Evolutionary conservation across 495 filamentous ascomycete genomes (phyloP).

Genomic region (Penicillium cinerascens): DNA sequence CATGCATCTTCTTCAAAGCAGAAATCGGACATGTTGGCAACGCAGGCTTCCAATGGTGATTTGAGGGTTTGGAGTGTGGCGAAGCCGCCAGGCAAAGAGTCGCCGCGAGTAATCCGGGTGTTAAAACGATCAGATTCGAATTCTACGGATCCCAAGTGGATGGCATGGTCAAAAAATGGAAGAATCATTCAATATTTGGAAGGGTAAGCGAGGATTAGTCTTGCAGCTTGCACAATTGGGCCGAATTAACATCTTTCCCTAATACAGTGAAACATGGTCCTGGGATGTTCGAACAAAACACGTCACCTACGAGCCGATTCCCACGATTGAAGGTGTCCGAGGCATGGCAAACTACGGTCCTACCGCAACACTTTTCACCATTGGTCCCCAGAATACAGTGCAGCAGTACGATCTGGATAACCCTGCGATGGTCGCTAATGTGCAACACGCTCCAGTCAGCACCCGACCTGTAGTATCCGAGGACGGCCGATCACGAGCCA

Average conservation of each 20-base stretch:
- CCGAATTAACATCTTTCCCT: neutral
- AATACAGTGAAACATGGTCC: constrained; percentile 73
- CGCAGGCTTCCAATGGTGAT: constrained; percentile 88
- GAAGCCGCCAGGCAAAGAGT: constrained; percentile 70
- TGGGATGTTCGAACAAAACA: constrained; percentile 98
- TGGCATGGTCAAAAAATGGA: constrained; percentile 97
- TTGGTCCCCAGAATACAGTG: constrained; percentile 80
- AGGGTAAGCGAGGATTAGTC: constrained; percentile 57
- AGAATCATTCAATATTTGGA: constrained; percentile 91
- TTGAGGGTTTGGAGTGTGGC: constrained; percentile 95
- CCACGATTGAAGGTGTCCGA: constrained; percentile 74
- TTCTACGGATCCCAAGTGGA: constrained; percentile 82
- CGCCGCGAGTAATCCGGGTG: constrained; percentile 81
- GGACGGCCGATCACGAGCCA: constrained; percentile 39
- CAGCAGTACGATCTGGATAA: constrained; percentile 94
- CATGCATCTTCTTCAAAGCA: constrained; percentile 95
- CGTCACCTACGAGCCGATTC: constrained; percentile 81
- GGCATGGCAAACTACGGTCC: constrained; percentile 87
- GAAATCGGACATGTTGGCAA: constrained; percentile 97
- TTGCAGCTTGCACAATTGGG: neutral
- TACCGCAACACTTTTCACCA: constrained; percentile 85
- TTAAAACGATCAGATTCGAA: constrained; percentile 73
- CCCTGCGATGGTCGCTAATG: constrained; percentile 73
- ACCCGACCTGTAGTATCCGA: constrained; percentile 78
- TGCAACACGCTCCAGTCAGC: constrained; percentile 74